phyloP scores from a whole-genome alignment of 2,329 filamentous ascomycete genomes.

The Colletotrichum sp. region DNA sequence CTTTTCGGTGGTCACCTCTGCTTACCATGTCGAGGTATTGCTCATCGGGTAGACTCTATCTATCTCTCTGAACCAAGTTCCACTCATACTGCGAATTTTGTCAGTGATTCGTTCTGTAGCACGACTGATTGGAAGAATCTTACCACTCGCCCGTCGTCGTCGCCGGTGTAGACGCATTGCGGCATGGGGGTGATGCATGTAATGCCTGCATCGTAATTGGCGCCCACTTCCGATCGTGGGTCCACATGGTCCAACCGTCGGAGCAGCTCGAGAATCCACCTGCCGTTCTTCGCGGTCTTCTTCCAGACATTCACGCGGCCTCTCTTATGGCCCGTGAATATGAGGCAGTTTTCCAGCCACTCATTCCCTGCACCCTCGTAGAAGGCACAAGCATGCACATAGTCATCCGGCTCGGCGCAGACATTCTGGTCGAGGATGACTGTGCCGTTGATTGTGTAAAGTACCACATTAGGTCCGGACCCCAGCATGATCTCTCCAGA shows the following conservation, averaged over 20 bases:
- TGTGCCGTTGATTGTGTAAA: slow-evolving; percentile 90
- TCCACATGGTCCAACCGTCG: slow-evolving; percentile 84
- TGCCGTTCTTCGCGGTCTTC: slow-evolving; percentile 61
- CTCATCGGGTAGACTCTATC: slow-evolving; percentile 45
- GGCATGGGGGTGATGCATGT: slow-evolving; percentile 87
- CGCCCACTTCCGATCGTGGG: slow-evolving; percentile 62
- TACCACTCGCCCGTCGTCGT: slow-evolving; percentile 91
- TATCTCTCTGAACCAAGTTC: slow-evolving; percentile 63
- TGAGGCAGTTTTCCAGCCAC: slow-evolving; percentile 84
- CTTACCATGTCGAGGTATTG: neutral
- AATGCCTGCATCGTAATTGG: slow-evolving; percentile 71
- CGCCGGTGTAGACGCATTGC: slow-evolving; percentile 87
- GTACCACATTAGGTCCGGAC: slow-evolving; percentile 72
- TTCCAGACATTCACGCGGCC: slow-evolving; percentile 84
- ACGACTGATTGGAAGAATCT: slow-evolving; percentile 23
- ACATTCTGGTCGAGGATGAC: slow-evolving; percentile 83
- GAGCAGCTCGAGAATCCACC: slow-evolving; percentile 79
- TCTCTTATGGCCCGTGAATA: slow-evolving; percentile 87
- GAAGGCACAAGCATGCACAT: slow-evolving; percentile 82
- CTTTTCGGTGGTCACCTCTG: neutral
- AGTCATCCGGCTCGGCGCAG: slow-evolving; percentile 74
- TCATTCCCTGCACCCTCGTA: slow-evolving; percentile 92
- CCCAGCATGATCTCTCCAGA: slow-evolving; percentile 90
- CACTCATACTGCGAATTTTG: slow-evolving; percentile 60
- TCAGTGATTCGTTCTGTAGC: neutral